These are phyloP conservation scores for Plectranthus barbatus DNA, from an alignment of 257 asterid species.

Conservation along the genomic window DNA sequence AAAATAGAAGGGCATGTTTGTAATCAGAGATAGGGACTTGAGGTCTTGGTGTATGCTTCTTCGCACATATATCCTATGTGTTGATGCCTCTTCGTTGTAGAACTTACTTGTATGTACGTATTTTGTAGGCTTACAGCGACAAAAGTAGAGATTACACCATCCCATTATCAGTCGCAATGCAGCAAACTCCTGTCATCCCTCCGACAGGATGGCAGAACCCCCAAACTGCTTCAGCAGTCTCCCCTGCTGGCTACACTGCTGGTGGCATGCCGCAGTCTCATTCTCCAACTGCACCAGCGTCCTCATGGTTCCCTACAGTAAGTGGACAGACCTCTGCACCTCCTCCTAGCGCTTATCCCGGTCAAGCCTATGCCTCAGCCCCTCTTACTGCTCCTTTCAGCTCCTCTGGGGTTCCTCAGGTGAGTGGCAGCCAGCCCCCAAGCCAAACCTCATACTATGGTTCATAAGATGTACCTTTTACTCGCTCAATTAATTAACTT, in stretches of 20 bases:
- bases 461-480: slow-evolving; percentile 21
- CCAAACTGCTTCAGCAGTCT: slow-evolving; percentile 20
- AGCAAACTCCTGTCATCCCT: slow-evolving; percentile 31
- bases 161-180: slow-evolving; percentile 44
- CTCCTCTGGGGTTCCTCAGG: slow-evolving; percentile 19
- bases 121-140: slow-evolving; percentile 66
- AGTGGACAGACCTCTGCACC: slow-evolving; percentile 29
- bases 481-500: neutral
- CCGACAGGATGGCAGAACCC: slow-evolving; percentile 36
- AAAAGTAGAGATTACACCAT: slow-evolving; percentile 76
- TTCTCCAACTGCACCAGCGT: slow-evolving; percentile 17
- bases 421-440: slow-evolving; percentile 28
- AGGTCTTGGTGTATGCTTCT: slow-evolving; percentile 26
- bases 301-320: slow-evolving; percentile 46
- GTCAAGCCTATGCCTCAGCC: slow-evolving; percentile 35
- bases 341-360: slow-evolving; percentile 30
- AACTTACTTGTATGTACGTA: neutral
- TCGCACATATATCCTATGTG: neutral
- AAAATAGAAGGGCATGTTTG: slow-evolving; percentile 6
- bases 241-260: slow-evolving; percentile 21
- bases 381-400: slow-evolving; percentile 28
- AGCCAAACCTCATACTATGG: slow-evolving; percentile 35
- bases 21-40: slow-evolving; percentile 3
- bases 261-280: slow-evolving; percentile 24
- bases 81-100: slow-evolving; percentile 1